Conservation (phyloP, 2,329 filamentous ascomycete genomes). For the Leptographium radiaticola region DNA sequence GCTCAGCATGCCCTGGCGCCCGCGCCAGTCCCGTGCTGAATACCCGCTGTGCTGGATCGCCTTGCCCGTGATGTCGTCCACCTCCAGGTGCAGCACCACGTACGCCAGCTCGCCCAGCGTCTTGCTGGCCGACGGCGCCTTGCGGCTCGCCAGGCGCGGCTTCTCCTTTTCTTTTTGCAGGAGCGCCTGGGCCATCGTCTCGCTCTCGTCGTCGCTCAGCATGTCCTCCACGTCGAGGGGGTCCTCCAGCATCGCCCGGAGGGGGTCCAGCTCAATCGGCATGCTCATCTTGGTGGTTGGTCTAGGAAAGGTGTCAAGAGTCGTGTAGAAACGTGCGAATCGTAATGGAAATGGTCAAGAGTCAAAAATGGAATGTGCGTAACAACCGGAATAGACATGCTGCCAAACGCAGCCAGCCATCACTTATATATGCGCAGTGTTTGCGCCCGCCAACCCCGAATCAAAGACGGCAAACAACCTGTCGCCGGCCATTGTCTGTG, state of each 20-base stretch:
- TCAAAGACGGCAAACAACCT: too few species aligned
- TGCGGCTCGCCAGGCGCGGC: too few species aligned
- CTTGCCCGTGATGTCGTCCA: not conserved
- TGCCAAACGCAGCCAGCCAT: too few species aligned
- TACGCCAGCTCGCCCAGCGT: constrained; percentile 8
- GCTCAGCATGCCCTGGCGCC: constrained; percentile 1
- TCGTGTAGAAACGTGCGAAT: too few species aligned
- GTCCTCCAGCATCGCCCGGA: not conserved
- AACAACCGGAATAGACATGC: too few species aligned
- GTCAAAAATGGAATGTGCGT: too few species aligned
- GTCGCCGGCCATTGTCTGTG: too few species aligned
- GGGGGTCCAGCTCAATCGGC: constrained; percentile 2
- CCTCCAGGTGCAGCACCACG: constrained; percentile 7
- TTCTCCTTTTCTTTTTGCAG: not conserved
- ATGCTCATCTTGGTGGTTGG: not conserved
- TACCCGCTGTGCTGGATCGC: not conserved
- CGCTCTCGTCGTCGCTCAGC: constrained; percentile 5
- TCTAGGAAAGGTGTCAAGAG: not conserved
- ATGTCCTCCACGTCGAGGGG: constrained; percentile 2
- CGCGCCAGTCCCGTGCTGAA: not conserved
- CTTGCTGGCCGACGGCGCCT: not conserved
- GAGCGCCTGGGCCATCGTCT: constrained; percentile 3
- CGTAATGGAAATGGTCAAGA: too few species aligned
- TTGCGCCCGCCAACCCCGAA: too few species aligned
- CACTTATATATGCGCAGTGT: too few species aligned